Evolutionary conservation across 2,329 filamentous ascomycete species (phyloP), one percentile per base, ranked within the genome.

Genomic region (Colletotrichum aenigma): DNA sequence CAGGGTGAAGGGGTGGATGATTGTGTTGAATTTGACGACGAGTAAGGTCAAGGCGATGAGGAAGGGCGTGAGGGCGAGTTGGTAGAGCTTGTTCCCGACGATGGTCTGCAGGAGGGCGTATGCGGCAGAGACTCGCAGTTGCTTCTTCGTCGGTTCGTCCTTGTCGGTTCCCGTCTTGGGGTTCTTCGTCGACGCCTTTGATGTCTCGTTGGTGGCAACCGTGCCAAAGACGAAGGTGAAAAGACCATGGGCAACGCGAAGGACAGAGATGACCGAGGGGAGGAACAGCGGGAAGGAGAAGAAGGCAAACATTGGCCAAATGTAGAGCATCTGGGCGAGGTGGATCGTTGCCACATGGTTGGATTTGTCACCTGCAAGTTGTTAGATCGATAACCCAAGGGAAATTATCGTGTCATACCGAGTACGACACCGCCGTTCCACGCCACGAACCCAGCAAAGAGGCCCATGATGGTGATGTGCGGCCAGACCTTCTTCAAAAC

Each of bases 341-440:
- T 99, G 96, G 15, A 98, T 87, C 1, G 96, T 97, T 1, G 96
- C 96, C 36, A 97, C 89, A 81, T 99, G 97, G 81, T 98, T 98
- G 30, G 95, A 93, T 85, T 98, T 98, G 85, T 99, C 97, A 48
- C 96, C 95, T 95, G 71, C 5, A 26, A 26, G 13, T 2, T 52
- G 71, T 87, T 70, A 87, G 80, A n/a, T 30, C 10, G 6, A 28
- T n/a, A 8, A 55, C 0, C 3, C 21, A 10, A n/a, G 4, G 7
- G 13, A 4, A 10, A 7, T 1, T 28, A 21, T 6, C 1, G 32
- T 28, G 28, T 77, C 88, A 78, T 86, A 94, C 95, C 96, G 4
- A 99, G 91, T 2, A 98, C 97, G 21, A 99, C 96, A 13, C 96
- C 93, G 8, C 94, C 94, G 80, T 99, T 99, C 94, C 94, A 97